Percentiles rank a stretch among this genome's conserved stretches.
phyloP scores from a whole-genome alignment of 768 basidiomycete species.

The Auriscalpium vulgare region DNA sequence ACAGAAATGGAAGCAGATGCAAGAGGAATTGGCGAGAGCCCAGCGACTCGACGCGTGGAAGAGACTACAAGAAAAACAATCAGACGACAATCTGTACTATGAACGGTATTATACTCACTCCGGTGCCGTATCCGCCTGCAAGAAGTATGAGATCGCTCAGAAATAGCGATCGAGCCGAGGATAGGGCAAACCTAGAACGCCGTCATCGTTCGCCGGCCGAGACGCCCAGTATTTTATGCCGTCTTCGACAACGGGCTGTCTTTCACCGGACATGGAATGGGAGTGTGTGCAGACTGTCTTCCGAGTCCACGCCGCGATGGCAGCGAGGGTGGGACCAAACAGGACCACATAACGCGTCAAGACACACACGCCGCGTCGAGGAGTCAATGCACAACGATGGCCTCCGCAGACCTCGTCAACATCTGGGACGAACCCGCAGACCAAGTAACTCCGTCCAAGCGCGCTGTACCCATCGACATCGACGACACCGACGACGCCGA shows the following conservation, averaged over 20 bases:
- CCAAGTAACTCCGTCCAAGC: conserved; percentile 28
- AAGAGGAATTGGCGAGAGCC: conserved; percentile 86
- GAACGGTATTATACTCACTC: conserved; percentile 25
- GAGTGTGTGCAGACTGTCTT: too few relatives aligned
- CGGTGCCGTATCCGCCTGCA: conserved; percentile 48
- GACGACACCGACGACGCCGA: conserved; percentile 15
- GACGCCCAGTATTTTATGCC: conserved; percentile 84
- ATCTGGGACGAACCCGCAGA: conserved; percentile 47
- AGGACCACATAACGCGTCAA: background rate
- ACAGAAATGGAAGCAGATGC: conserved; percentile 72
- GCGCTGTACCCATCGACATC: conserved; percentile 1
- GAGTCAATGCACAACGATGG: too few relatives aligned
- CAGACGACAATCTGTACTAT: conserved; percentile 3
- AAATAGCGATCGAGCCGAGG: background rate
- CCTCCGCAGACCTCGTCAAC: conserved; percentile 35
- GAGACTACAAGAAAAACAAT: conserved; percentile 41
- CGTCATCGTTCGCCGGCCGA: conserved; percentile 76
- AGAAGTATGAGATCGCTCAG: background rate
- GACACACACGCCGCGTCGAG: background rate
- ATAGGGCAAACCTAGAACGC: conserved; percentile 54
- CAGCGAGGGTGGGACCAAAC: background rate
- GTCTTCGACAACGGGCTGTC: conserved; percentile 53
- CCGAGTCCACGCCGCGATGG: too few relatives aligned
- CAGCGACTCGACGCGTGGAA: conserved; percentile 85
- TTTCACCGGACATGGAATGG: background rate